Evolutionary conservation across 2,329 filamentous ascomycete genomes (phyloP).

Genomic region (Fusarium chlamydosporum): DNA sequence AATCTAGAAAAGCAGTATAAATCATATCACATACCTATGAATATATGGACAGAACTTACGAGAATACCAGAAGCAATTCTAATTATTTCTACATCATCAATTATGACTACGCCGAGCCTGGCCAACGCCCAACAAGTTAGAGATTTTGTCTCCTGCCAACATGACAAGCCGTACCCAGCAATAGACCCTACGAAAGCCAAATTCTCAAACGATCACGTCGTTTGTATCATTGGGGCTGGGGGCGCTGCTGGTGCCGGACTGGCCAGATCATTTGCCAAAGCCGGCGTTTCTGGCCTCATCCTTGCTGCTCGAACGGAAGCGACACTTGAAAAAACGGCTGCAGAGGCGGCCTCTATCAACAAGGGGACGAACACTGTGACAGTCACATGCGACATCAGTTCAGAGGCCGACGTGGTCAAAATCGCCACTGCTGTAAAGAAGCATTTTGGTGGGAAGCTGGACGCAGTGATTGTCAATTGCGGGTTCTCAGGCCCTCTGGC

Average conservation of each 20-base stretch:
- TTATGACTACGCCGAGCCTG: background rate
- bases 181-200: background rate
- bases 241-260: constrained; percentile 12
- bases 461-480: constrained; percentile 19
- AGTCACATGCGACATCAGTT: background rate
- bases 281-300: constrained; percentile 8
- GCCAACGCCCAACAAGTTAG: constrained; percentile 11
- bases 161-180: constrained; percentile 6
- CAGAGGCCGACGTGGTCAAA: background rate
- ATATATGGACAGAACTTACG: no score
- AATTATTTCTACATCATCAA: background rate
- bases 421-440: background rate
- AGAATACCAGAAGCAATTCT: background rate
- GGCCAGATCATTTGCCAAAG: constrained; percentile 12
- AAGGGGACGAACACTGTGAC: background rate
- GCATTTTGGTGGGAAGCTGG: constrained; percentile 1
- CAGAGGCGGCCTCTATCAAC: background rate
- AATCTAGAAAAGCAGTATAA: background rate
- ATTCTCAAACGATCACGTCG: background rate
- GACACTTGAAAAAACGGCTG: background rate
- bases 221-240: constrained; percentile 23
- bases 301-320: constrained; percentile 10
- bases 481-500: constrained; percentile 9
- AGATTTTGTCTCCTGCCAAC: background rate
- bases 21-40: no score